Percentiles rank a stretch among this genome's conserved stretches.
These are phyloP conservation scores for Meyerozyma smithsonii DNA, from an alignment of 1,139 yeast species.

Conservation along the genomic window DNA sequence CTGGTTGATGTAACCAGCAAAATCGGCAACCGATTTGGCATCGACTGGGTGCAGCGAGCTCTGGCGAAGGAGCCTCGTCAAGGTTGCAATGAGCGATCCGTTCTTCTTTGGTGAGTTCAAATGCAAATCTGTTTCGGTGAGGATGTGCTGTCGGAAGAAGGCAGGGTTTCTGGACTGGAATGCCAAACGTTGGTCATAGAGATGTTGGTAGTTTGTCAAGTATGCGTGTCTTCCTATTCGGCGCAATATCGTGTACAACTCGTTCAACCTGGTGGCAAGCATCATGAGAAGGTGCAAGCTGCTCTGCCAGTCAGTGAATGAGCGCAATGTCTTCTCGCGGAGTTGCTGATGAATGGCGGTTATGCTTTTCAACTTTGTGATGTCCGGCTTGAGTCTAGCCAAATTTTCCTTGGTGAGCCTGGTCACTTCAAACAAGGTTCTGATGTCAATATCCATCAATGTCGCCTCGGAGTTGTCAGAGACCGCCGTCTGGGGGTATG, in stretches of 20 bases:
- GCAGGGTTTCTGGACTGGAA: slow-evolving; percentile 22
- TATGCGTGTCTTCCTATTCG: slow-evolving; percentile 41
- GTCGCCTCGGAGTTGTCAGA: slow-evolving; percentile 21
- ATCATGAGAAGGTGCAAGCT: slow-evolving; percentile 48
- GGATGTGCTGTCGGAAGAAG: slow-evolving; percentile 23
- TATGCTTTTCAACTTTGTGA: slow-evolving; percentile 19
- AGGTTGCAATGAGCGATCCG: slow-evolving; percentile 46
- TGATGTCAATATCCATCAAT: slow-evolving; percentile 41
- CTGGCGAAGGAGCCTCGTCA: slow-evolving; percentile 46
- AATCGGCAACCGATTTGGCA: slow-evolving; percentile 35
- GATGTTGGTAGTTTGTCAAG: slow-evolving; percentile 36
- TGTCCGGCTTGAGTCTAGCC: slow-evolving; percentile 21
- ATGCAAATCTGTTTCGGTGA: slow-evolving; percentile 37
- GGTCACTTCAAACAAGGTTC: slow-evolving; percentile 24
- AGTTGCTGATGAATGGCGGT: slow-evolving; percentile 13
- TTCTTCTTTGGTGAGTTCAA: slow-evolving; percentile 48
- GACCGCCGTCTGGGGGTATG: neutral
- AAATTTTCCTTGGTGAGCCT: slow-evolving; percentile 19
- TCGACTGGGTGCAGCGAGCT: slow-evolving; percentile 34
- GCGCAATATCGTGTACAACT: slow-evolving; percentile 40
- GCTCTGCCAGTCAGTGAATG: slow-evolving; percentile 25
- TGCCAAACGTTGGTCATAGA: slow-evolving; percentile 36
- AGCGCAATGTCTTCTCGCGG: slow-evolving; percentile 9
- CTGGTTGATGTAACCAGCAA: slow-evolving; percentile 32
- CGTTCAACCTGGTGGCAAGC: slow-evolving; percentile 41